These are phyloP conservation scores for Paecilomyces niveus DNA, from an alignment of 2,329 filamentous ascomycete genomes.

Conservation along the genomic window DNA sequence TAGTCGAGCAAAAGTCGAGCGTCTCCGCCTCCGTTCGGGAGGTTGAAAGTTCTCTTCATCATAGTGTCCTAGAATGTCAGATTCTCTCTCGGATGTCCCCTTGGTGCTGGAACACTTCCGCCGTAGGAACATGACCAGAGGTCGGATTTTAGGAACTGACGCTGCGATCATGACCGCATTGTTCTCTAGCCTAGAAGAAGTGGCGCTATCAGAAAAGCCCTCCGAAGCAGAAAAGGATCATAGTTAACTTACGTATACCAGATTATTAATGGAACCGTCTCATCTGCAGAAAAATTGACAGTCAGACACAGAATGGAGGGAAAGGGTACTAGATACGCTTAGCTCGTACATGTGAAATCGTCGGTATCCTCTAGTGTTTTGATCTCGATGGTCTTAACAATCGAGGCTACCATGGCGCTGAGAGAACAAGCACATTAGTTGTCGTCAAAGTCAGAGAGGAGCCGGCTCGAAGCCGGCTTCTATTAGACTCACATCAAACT, in stretches of 20 bases:
- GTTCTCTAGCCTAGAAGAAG: conserved; percentile 5
- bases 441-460: not conserved
- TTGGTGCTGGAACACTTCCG: not conserved
- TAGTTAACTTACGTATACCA: conserved; percentile 7
- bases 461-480: not conserved
- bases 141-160: conserved; percentile 7
- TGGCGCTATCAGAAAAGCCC: not conserved
- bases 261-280: not conserved
- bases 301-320: not conserved
- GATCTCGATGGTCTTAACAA: conserved; percentile 3
- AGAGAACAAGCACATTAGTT: not conserved
- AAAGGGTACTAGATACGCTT: not conserved
- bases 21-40: not conserved
- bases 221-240: not conserved
- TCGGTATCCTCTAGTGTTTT: not conserved
- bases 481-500: conserved; percentile 3
- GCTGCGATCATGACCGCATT: conserved; percentile 6
- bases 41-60: not conserved
- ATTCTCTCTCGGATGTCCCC: not conserved
- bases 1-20: not conserved
- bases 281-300: conserved; percentile 4
- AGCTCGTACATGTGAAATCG: conserved; percentile 6
- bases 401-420: conserved; percentile 4
- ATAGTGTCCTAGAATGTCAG: not conserved
- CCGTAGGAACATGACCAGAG: not conserved